Conservation (phyloP, 2,329 filamentous ascomycete genomes). For the Fusarium sp. region DNA sequence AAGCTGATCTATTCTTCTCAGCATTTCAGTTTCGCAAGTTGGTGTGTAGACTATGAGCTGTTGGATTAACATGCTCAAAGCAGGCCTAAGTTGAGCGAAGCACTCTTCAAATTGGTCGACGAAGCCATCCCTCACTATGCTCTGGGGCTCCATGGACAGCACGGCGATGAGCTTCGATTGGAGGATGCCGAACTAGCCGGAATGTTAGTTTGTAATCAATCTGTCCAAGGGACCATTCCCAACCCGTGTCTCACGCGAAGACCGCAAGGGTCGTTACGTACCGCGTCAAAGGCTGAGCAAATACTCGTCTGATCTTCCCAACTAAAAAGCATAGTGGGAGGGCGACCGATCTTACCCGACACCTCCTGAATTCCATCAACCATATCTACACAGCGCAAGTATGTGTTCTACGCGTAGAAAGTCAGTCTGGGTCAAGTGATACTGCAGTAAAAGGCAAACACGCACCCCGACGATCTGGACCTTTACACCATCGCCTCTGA, state of each 20-base stretch:
- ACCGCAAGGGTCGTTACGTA: constrained; percentile 4
- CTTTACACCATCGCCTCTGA: constrained; percentile 12
- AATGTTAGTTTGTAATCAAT: constrained; percentile 7
- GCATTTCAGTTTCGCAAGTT: constrained; percentile 16
- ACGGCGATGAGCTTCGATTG: constrained; percentile 24
- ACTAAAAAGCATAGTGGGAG: constrained; percentile 6
- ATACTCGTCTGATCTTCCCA: constrained; percentile 21
- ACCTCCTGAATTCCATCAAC: constrained; percentile 14
- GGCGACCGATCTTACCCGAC: constrained; percentile 1
- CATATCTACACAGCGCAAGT: constrained; percentile 25
- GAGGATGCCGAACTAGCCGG: constrained; percentile 11
- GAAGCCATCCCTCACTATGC: constrained; percentile 18
- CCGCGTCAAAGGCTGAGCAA: constrained; percentile 16
- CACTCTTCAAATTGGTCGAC: constrained; percentile 29
- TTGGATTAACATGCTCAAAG: constrained; percentile 10
- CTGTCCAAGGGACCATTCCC: background rate
- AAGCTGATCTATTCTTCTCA: constrained; percentile 22
- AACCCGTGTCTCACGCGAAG: background rate
- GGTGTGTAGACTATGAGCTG: constrained; percentile 14
- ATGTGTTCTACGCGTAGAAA: constrained; percentile 11
- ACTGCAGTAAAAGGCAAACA: background rate
- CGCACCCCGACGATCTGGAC: constrained; percentile 11
- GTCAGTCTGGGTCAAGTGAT: constrained; percentile 3
- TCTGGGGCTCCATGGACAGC: constrained; percentile 4
- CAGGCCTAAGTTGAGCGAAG: constrained; percentile 12